These are phyloP conservation scores for Crithidia brevicula DNA, from an alignment of 208 protist species.

Conservation along the genomic window DNA sequence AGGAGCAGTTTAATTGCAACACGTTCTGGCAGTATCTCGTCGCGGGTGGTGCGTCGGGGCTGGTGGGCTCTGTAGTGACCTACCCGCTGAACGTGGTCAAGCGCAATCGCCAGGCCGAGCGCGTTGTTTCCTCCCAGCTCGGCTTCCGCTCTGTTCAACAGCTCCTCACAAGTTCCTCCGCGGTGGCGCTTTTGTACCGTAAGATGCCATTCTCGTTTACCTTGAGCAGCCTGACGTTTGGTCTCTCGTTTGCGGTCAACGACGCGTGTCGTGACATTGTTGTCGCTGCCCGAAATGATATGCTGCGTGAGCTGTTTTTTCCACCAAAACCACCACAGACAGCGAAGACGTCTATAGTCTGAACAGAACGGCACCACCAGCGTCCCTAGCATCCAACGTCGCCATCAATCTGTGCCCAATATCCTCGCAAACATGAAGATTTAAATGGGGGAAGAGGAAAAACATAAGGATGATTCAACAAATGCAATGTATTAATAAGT, in stretches of 20 bases:
- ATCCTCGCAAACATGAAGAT: no score
- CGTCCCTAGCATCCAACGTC: no score
- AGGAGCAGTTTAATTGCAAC: slow-evolving; percentile 64
- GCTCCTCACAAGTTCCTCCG: slow-evolving; percentile 46
- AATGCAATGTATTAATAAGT: no score
- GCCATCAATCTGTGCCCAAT: no score
- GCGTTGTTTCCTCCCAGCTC: slow-evolving; percentile 48
- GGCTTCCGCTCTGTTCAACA: slow-evolving; percentile 39
- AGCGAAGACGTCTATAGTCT: slow-evolving; percentile 34
- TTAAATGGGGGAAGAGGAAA: no score
- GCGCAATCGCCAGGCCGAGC: slow-evolving; percentile 80
- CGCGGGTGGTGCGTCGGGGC: slow-evolving; percentile 72
- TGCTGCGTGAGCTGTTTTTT: slow-evolving; percentile 68
- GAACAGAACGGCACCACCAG: no score
- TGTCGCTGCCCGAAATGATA: slow-evolving; percentile 56
- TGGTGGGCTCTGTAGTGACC: slow-evolving; percentile 76
- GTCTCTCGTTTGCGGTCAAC: slow-evolving; percentile 83
- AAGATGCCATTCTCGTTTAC: slow-evolving; percentile 78
- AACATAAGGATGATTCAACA: no score
- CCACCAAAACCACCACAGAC: neutral
- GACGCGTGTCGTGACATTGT: slow-evolving; percentile 74
- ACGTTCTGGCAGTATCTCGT: slow-evolving; percentile 68
- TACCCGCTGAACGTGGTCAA: slow-evolving; percentile 91
- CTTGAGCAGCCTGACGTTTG: slow-evolving; percentile 75
- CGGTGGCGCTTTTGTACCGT: slow-evolving; percentile 68